These are phyloP conservation scores for Hemileia vastatrix DNA, from an alignment of 1,284 basidiomycete genomes.

Conservation along the genomic window DNA sequence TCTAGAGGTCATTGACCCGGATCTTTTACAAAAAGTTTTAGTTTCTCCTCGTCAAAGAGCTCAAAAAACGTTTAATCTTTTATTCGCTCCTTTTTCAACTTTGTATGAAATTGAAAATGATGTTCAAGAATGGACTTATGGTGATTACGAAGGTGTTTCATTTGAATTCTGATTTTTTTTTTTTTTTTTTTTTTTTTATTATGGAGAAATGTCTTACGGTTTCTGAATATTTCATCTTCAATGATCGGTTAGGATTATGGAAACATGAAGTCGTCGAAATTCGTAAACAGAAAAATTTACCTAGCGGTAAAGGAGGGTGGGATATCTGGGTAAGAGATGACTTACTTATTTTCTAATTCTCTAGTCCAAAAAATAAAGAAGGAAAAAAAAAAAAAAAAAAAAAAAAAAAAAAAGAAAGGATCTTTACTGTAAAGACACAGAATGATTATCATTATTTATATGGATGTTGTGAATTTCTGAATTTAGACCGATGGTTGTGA, in stretches of 20 bases:
- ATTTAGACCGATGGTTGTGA: conserved; percentile 17
- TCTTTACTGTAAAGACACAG: no score
- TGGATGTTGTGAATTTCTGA: no score
- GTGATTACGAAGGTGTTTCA: conserved; percentile 30
- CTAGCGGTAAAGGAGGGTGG: conserved; percentile 23
- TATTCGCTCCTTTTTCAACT: conserved; percentile 56
- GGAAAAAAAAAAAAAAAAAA: conserved; percentile 16
- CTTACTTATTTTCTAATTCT: no score
- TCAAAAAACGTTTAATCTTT: conserved; percentile 69
- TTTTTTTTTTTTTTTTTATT: no score
- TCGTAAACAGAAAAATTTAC: background rate
- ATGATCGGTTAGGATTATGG: conserved; percentile 19
- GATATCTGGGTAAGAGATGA: conserved; percentile 30
- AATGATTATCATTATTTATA: no score
- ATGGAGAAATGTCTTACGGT: no score
- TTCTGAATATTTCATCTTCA: background rate
- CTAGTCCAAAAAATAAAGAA: conserved; percentile 26
- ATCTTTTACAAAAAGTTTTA: conserved; percentile 62
- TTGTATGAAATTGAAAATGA: conserved; percentile 24
- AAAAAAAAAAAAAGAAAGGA: no score
- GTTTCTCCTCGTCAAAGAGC: conserved; percentile 77
- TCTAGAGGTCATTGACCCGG: conserved; percentile 67
- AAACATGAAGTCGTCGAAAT: conserved; percentile 13
- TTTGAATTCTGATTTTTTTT: no score
- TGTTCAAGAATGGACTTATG: conserved; percentile 33